Evolutionary conservation across 2,329 filamentous ascomycete genomes (phyloP).

Genomic region (Alternaria ventricosa): DNA sequence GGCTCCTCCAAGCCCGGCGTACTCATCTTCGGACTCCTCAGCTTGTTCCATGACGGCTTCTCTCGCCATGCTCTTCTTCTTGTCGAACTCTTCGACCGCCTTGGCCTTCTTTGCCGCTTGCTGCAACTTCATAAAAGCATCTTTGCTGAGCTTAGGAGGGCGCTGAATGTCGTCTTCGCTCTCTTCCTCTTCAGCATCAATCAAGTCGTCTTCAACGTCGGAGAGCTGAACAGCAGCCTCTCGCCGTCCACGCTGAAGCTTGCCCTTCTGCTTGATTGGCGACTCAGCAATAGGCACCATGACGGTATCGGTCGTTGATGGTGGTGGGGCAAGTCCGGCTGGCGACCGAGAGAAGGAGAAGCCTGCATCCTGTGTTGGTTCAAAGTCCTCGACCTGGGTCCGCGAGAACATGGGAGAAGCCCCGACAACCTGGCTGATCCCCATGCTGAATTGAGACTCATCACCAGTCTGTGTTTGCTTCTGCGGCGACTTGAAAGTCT

Average conservation of each 20-base stretch:
- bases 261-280: slow-evolving; percentile 68
- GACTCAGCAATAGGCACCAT: slow-evolving; percentile 65
- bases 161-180: slow-evolving; percentile 40
- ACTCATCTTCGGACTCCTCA: slow-evolving; percentile 97
- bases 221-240: slow-evolving; percentile 51
- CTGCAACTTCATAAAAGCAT: slow-evolving; percentile 75
- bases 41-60: slow-evolving; percentile 89
- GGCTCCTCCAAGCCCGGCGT: slow-evolving; percentile 87
- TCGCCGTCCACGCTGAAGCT: slow-evolving; percentile 56
- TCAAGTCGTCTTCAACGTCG: slow-evolving; percentile 54
- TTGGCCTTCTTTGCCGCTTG: slow-evolving; percentile 66
- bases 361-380: slow-evolving; percentile 81
- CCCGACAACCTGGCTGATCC: slow-evolving; percentile 47
- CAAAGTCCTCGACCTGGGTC: slow-evolving; percentile 73
- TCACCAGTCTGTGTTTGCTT: slow-evolving; percentile 26
- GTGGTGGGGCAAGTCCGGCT: slow-evolving; percentile 66
- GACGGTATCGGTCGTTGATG: slow-evolving; percentile 75
- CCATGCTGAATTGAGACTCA: slow-evolving; percentile 36
- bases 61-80: slow-evolving; percentile 85
- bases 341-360: slow-evolving; percentile 74
- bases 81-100: slow-evolving; percentile 67
- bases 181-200: slow-evolving; percentile 23
- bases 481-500: slow-evolving; percentile 48
- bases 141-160: slow-evolving; percentile 46
- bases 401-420: slow-evolving; percentile 43